Base-by-base conservation (phyloP, 208 protist species). In the Novymonas esmeraldas region DNA sequence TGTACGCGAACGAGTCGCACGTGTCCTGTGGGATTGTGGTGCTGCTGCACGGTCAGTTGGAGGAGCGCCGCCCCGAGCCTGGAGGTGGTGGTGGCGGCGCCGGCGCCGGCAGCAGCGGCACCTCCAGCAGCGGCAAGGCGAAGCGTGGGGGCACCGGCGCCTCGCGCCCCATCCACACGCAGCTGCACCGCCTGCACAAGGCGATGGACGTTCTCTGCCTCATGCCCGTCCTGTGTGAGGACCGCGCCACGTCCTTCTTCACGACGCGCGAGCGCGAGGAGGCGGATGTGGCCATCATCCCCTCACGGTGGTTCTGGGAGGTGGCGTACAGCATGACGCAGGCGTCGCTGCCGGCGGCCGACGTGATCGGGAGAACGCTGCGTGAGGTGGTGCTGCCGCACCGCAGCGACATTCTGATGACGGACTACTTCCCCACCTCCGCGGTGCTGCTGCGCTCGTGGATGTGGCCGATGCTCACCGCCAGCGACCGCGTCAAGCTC, bases 261-360 rank as follows among this genome's bases (percentile, higher is more conserved):
- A 22, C 59, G 22, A 85, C 85, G 10, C 52, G 45, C 45, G 84
- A 69, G n/a, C 31, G 38, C 41, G 85, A 86, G 20, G 69, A 68
- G 49, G 76, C 85, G 1, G 87, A 96, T 58, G 80, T 93, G 22
- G 91, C 88, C 13, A 70, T 93, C 26, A 91, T 94, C 64, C 74
- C 87, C 0, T 83, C 91, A 14, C 85, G 88, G 14, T 93, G 82
- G 86, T 78, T 96, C 42, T 96, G 91, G 88, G 72, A 91, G 72
- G 69, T 87, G 36, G 72, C 88, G 46, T 81, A 88, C 61, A 62
- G 64, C 61, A 82, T 75, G 31, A 51, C 82, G 33, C 52, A 85
- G 26, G 76, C 78, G 45, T 68, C 74, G 9, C 64, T 64, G 22
- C 74, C 68, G 22, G 42, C 56, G 34, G 44, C 70, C 10, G 73